Base-by-base conservation (phyloP, 2,329 filamentous ascomycete species). In the Onygenales sp. region DNA sequence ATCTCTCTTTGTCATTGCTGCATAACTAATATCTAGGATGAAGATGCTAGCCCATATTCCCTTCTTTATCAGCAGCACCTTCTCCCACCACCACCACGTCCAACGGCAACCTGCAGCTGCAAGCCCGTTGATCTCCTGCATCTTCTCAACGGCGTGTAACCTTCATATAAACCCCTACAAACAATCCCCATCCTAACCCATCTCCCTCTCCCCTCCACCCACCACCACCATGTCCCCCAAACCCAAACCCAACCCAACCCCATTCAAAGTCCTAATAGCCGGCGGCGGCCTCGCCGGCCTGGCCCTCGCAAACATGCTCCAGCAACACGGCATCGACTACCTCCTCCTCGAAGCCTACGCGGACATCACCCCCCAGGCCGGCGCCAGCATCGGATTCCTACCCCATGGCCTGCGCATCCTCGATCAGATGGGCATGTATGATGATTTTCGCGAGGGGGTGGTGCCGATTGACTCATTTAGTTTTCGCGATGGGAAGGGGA, bases 211-310 rank as follows among this genome's bases (percentile, higher is more conserved):
- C 21, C 21, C 21, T 27, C 21, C 21, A 27, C 21, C 21, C 21
- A 27, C 21, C 21, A 27, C 21, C 21, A 27, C 9, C 13, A 39
- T 39, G 13, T 39, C 13, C 2, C 36, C 13, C 34, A 7, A 37
- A 37, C 11, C 34, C 21, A n/a, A 44, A 17, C 21, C 2, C 27
- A 3, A 17, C 17, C 17, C 17, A 17, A 17, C 17, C 21, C 27
- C 5, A 10, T 62, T 62, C 54, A 58, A 53, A 51, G 69, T 78
- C 13, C 60, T 79, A 48, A 77, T 81, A 51, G 72, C 66, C 0
- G 77, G 78, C 14, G 78, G 74, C 13, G 69, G 73, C 52, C 63
- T 80, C 7, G 66, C 72, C 2, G 79, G 78, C 8, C 63, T 79
- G 0, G 63, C 70, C 0, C 62, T 79, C 5, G 75, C 76, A 3